Conservation (phyloP, 352 stramenopile genomes). For the Globisporangium orthogonon region DNA sequence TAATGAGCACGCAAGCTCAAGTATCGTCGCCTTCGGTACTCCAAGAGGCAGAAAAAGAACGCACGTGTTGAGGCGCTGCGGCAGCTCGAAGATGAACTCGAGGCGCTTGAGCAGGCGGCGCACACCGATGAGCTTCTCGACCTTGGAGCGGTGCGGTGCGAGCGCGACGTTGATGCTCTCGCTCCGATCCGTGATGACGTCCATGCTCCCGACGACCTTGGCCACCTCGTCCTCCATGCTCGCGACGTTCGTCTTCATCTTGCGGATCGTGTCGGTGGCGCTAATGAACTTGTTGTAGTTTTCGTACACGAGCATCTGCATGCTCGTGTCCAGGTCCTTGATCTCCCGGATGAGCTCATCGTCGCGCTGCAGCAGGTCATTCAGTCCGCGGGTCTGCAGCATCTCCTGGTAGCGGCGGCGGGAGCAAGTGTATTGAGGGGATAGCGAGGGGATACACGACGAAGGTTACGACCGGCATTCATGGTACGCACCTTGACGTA, state of each 20-base stretch:
- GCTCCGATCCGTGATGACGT: slow-evolving; percentile 82
- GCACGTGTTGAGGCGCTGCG: slow-evolving; percentile 74
- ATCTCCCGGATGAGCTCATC: slow-evolving; percentile 85
- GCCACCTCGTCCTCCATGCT: slow-evolving; percentile 89
- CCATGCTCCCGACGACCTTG: slow-evolving; percentile 83
- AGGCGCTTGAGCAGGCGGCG: slow-evolving; percentile 94
- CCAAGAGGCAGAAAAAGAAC: too few species aligned
- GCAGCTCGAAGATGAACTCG: slow-evolving; percentile 97
- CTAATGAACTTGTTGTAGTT: slow-evolving; percentile 99
- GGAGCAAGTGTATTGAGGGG: too few species aligned
- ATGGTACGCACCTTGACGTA: slow-evolving; percentile 63
- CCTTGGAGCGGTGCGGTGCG: slow-evolving; percentile 75
- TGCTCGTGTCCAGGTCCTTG: slow-evolving; percentile 96
- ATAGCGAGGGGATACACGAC: too few species aligned
- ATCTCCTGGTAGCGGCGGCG: slow-evolving; percentile 48
- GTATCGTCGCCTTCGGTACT: too few species aligned
- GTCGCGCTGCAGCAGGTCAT: slow-evolving; percentile 66
- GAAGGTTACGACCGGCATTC: too few species aligned
- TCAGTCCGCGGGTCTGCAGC: slow-evolving; percentile 48
- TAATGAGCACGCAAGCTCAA: too few species aligned
- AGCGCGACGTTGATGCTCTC: slow-evolving; percentile 87
- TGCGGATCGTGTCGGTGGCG: slow-evolving; percentile 98
- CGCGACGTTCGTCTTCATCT: slow-evolving; percentile 92
- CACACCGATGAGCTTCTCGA: slow-evolving; percentile 97
- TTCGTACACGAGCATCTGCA: slow-evolving; percentile 99